phyloP scores from a whole-genome alignment of 208 protist genomes.

The Phytomonas sp. region DNA sequence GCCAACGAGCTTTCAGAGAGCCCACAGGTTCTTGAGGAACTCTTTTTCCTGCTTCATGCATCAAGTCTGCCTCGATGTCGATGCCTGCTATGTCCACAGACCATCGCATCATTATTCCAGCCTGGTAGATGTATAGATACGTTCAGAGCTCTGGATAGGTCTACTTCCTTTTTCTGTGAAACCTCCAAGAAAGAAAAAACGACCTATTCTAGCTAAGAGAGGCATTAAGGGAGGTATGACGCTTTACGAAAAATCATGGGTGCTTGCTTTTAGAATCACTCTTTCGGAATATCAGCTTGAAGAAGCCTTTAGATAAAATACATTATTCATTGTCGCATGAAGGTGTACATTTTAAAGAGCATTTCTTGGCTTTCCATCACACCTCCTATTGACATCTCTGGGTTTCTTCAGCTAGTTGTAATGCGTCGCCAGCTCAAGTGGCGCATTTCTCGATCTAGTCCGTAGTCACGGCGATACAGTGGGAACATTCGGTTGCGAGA shows the following conservation, averaged over 20 bases:
- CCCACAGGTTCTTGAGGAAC: background rate
- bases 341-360: background rate
- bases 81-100: slow-evolving; percentile 72
- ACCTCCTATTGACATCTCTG: background rate
- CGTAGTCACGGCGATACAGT: slow-evolving; percentile 53
- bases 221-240: background rate
- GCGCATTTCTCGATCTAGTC: slow-evolving; percentile 47
- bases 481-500: slow-evolving; percentile 72
- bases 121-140: background rate
- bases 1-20: background rate
- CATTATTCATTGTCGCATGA: background rate
- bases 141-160: background rate
- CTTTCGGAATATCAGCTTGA: background rate
- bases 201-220: background rate
- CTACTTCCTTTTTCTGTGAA: background rate
- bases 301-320: background rate
- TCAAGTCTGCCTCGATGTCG: slow-evolving; percentile 60
- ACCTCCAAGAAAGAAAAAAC: background rate
- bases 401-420: slow-evolving; percentile 42
- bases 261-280: background rate
- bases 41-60: slow-evolving; percentile 32
- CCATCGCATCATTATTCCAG: slow-evolving; percentile 65
- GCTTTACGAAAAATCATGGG: background rate
- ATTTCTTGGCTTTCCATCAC: background rate
- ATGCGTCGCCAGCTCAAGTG: slow-evolving; percentile 39